Conservation (phyloP, 352 stramenopile species). For the Phytophthora pluvialis region DNA sequence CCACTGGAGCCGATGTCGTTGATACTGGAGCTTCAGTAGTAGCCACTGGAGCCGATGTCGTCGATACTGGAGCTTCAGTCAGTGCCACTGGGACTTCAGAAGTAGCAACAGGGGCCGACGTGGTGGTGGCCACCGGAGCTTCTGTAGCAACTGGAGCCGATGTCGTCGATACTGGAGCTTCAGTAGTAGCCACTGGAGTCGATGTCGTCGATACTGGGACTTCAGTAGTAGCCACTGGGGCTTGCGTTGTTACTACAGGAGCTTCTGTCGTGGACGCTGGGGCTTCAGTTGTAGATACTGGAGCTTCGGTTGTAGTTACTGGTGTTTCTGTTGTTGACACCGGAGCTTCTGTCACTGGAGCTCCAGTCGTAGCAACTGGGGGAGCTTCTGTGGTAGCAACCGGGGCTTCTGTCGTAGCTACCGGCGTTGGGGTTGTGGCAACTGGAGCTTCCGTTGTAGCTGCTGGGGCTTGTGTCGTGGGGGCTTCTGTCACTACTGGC, state of each 20-base stretch:
- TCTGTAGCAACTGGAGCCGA: too few relatives aligned
- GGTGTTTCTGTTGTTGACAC: background rate
- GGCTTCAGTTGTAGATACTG: conserved; percentile 5
- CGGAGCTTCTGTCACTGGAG: conserved; percentile 6
- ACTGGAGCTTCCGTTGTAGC: conserved; percentile 1
- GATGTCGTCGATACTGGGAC: background rate
- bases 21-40: background rate
- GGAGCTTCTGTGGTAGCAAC: background rate
- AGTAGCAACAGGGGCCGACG: background rate
- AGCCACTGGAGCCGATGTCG: background rate
- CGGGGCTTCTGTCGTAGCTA: background rate
- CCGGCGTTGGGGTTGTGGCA: background rate
- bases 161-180: conserved; percentile 1
- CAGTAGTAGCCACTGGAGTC: background rate
- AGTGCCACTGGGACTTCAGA: background rate
- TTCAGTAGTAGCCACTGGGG: background rate
- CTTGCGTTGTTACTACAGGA: conserved; percentile 2
- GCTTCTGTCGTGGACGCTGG: background rate
- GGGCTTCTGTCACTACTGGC: background rate
- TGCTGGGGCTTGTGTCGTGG: background rate
- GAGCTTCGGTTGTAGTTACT: background rate
- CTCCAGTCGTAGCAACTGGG: background rate
- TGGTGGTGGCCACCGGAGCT: too few relatives aligned
- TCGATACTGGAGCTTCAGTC: conserved; percentile 2
- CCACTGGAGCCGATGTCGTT: background rate